Evolutionary conservation across 345 rosid genomes (phyloP), one percentile per base, ranked within the genome.

Genomic region (Heritiera littoralis): DNA sequence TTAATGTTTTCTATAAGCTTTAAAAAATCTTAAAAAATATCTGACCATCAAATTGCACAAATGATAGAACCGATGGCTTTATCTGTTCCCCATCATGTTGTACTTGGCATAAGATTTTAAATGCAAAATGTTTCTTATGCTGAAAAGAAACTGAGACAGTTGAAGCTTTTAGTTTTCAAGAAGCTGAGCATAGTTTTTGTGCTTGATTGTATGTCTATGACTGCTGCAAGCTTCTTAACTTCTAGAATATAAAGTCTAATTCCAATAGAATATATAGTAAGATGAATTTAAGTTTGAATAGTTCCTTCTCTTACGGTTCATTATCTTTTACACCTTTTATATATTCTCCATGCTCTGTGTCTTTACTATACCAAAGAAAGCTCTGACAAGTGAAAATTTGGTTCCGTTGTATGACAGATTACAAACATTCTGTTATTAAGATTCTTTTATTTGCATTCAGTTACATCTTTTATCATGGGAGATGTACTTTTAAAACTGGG

Each of bases 131-230:
- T 72, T 71, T 9, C 60, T 71, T 51, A 30, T 72, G 41, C 28
- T 15, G 45, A 52, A 52, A 28, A 72, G 46, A 52, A 72, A 32
- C 61, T 32, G 61, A 51, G 60, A 51, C 20, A 4, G 49, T 18
- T 18, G 9, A 71, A 30, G 56, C 40, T 71, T 70, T 30, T 51
- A 30, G 41, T 49, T 30, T 40, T 30, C 43, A 49, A 71, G 75
- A 71, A 72, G 46, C 45, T 52, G 75, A 51, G 46, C 55, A 8
- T 13, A 8, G 35, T 40, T 72, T 63, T 43, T 72, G 65, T 14
- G 48, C 72, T 72, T 79, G 72, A 72, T 45, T 60, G 41, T 49
- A 49, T 14, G 23, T 63, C 20, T 70, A 1, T 14, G 56, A 45
- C 28, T 45, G 41, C 12, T 51, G 41, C 38, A 20, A 45, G 54